A percentile compares a stretch with the other conserved stretches of the same genome.
These are phyloP conservation scores for Trichophyton schoenleinii DNA, from an alignment of 2,329 filamentous ascomycete species.

Conservation along the genomic window DNA sequence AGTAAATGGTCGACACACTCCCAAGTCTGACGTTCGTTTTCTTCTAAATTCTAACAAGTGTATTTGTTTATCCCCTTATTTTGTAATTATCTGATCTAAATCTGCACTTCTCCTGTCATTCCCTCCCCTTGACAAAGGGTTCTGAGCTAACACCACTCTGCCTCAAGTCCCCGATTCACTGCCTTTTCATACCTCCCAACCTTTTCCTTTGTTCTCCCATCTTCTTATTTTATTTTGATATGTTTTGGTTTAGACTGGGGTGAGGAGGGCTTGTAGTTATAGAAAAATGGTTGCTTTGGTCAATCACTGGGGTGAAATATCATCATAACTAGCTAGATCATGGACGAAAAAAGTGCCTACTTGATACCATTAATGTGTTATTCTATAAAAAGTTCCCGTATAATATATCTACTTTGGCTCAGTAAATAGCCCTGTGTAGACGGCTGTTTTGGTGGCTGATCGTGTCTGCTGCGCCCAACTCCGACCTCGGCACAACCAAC, in stretches of 20 bases:
- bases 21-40: not conserved
- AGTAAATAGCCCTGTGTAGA: not conserved
- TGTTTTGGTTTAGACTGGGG: slow-evolving; percentile 1
- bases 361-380: not conserved
- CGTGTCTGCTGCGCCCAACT: not conserved
- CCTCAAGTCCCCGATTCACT: not conserved
- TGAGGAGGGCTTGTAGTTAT: not conserved
- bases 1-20: not conserved
- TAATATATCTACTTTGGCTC: too few relatives aligned
- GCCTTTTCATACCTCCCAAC: not conserved
- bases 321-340: not conserved
- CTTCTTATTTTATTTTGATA: not conserved
- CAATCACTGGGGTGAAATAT: not conserved
- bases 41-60: not conserved
- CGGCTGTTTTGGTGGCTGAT: not conserved
- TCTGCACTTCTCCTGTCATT: not conserved
- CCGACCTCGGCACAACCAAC: not conserved
- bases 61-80: not conserved
- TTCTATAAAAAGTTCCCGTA: too few relatives aligned
- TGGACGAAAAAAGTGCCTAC: not conserved
- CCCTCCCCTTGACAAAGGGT: not conserved
- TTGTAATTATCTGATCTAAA: not conserved
- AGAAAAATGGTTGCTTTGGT: not conserved
- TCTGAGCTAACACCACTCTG: not conserved
- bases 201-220: not conserved